Conservation (phyloP, 2,329 filamentous ascomycete species). For the Pseudogymnoascus sp. region DNA sequence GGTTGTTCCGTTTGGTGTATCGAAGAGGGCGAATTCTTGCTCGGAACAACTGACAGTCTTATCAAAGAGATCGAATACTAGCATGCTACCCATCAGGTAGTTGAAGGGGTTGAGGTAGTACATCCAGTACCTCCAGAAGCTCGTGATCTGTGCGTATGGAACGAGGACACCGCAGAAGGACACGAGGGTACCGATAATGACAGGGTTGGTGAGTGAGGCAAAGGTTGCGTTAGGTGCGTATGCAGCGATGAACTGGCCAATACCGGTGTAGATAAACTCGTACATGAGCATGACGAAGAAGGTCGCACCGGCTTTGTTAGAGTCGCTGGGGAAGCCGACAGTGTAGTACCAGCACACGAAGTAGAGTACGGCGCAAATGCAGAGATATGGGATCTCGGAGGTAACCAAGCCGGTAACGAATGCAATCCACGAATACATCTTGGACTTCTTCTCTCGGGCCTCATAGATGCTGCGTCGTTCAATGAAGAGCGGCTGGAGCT, state of each 20-base stretch:
- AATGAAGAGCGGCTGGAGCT: constrained; percentile 51
- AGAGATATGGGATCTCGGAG: constrained; percentile 38
- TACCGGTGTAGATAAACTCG: constrained; percentile 51
- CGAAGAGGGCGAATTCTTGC: constrained; percentile 39
- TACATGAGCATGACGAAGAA: constrained; percentile 50
- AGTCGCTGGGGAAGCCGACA: constrained; percentile 31
- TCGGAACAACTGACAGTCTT: constrained; percentile 37
- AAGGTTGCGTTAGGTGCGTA: constrained; percentile 54
- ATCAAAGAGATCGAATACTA: constrained; percentile 44
- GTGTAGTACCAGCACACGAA: constrained; percentile 51
- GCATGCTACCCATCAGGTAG: constrained; percentile 49
- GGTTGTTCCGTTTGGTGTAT: constrained; percentile 34
- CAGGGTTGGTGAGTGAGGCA: constrained; percentile 47
- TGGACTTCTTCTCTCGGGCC: constrained; percentile 50
- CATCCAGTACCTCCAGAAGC: constrained; percentile 53
- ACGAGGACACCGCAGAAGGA: constrained; percentile 70
- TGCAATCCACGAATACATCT: constrained; percentile 52
- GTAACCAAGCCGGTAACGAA: constrained; percentile 46
- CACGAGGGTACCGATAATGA: constrained; percentile 54
- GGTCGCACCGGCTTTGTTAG: constrained; percentile 37
- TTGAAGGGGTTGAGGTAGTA: constrained; percentile 56
- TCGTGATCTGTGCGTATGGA: constrained; percentile 51
- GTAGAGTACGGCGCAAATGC: constrained; percentile 37
- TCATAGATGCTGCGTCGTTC: constrained; percentile 49
- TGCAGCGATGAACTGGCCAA: constrained; percentile 54